Percentiles rank a stretch among this genome's conserved stretches.
Evolutionary conservation across 331 rosid species (phyloP).

Genomic region (Malus hybrid): DNA sequence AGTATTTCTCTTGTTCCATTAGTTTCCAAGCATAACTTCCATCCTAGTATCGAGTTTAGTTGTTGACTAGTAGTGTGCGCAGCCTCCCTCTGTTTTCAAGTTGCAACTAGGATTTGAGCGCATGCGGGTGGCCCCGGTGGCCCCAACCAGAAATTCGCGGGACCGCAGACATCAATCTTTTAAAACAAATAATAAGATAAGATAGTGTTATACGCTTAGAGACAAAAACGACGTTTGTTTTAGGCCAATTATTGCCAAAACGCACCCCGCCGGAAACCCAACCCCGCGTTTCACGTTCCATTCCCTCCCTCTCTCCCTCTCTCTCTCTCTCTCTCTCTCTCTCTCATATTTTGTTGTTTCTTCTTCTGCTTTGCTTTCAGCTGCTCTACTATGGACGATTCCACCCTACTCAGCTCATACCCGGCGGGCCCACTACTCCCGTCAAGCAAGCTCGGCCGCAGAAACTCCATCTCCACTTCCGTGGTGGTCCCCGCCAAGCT

Average conservation of each 20-base stretch:
- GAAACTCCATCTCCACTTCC: conserved; percentile 42
- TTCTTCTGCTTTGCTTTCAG: not conserved
- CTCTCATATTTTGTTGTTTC: not conserved
- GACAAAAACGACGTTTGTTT: not conserved
- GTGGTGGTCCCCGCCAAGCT: conserved; percentile 16
- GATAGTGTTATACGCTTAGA: not conserved
- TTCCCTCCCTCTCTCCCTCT: not conserved
- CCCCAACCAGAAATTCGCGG: too few relatives aligned
- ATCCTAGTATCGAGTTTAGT: too few relatives aligned
- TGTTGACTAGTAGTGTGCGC: too few relatives aligned
- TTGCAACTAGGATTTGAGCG: too few relatives aligned
- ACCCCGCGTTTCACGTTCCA: not conserved
- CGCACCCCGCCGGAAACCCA: not conserved
- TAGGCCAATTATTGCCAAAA: not conserved
- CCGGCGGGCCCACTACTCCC: not conserved
- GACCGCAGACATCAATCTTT: too few relatives aligned
- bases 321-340: not conserved
- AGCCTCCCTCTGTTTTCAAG: too few relatives aligned
- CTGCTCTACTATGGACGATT: conserved; percentile 20
- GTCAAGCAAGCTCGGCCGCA: conserved; percentile 36
- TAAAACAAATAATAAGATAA: not conserved
- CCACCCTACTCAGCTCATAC: not conserved
- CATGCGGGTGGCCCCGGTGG: too few relatives aligned
- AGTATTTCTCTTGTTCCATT: too few relatives aligned
- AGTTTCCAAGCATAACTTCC: too few relatives aligned